Conservation (phyloP, 352 stramenopile species). For the Thraustochytrium sp. region DNA sequence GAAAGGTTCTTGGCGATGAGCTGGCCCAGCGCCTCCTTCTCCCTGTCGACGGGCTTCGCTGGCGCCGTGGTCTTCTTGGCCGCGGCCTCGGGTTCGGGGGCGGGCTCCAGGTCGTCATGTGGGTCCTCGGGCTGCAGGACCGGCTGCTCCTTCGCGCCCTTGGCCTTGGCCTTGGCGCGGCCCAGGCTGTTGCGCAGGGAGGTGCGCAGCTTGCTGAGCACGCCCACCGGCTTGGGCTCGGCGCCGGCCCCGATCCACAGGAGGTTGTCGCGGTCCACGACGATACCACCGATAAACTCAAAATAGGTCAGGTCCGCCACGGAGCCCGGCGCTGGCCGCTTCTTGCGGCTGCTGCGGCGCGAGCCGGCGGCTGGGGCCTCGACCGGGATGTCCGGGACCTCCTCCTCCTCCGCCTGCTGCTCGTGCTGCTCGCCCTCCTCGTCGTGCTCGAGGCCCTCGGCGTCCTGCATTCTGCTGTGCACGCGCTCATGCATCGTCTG, state of each 20-base stretch:
- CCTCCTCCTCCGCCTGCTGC: neutral
- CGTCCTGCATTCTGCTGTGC: neutral
- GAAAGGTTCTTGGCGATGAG: neutral
- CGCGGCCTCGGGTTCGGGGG: too few relatives aligned
- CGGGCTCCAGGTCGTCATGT: too few relatives aligned
- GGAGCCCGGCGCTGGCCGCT: too few relatives aligned
- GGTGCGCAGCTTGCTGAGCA: neutral
- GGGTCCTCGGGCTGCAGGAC: too few relatives aligned
- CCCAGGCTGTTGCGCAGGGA: neutral
- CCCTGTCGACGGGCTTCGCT: neutral
- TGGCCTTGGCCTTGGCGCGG: neutral
- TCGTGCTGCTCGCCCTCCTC: neutral
- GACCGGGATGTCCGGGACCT: neutral
- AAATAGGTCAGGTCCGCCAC: constrained; percentile 17
- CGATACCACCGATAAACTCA: neutral
- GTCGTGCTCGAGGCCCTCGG: neutral
- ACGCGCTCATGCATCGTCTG: neutral
- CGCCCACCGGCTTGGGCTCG: neutral
- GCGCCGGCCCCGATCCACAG: neutral
- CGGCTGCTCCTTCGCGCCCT: too few relatives aligned
- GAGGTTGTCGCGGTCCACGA: neutral
- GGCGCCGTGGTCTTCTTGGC: neutral
- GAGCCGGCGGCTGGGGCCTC: too few relatives aligned
- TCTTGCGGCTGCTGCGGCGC: neutral
- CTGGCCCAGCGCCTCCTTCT: neutral